A percentile compares a stretch with the other conserved stretches of the same genome.
phyloP scores from a whole-genome alignment of 441 rosid species.

The Adansonia rubrostipa region DNA sequence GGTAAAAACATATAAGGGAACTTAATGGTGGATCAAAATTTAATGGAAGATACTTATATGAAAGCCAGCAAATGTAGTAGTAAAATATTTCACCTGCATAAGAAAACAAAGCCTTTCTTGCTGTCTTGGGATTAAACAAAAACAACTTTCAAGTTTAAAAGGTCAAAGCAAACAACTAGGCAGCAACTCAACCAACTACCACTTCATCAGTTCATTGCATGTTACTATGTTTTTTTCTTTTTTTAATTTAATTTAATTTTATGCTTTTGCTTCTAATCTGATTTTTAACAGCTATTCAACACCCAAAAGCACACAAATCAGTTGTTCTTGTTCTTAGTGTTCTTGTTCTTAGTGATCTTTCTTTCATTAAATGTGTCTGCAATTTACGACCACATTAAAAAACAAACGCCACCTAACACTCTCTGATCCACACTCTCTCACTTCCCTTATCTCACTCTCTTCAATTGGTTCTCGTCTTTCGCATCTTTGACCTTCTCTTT shows the following conservation, averaged over 20 bases:
- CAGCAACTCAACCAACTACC: conserved; percentile 7
- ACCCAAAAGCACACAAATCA: conserved; percentile 13
- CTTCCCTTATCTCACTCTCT: conserved; percentile 7
- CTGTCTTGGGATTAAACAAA: conserved; percentile 20
- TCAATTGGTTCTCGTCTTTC: conserved; percentile 5
- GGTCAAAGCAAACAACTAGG: conserved; percentile 11
- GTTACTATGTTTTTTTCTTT: conserved; percentile 11
- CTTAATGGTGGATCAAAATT: conserved; percentile 10
- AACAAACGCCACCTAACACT: conserved; percentile 18
- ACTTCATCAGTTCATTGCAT: conserved; percentile 19
- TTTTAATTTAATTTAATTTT: background rate
- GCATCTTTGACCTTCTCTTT: conserved; percentile 1
- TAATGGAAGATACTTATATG: background rate
- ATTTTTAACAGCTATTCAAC: conserved; percentile 10
- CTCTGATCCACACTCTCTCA: conserved; percentile 6
- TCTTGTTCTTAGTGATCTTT: background rate
- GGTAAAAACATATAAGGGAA: background rate
- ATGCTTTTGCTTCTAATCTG: background rate
- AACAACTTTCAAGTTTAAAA: background rate
- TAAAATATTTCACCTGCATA: conserved; percentile 16
- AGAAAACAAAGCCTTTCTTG: background rate
- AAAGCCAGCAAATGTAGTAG: background rate
- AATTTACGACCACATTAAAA: conserved; percentile 13
- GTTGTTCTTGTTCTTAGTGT: conserved; percentile 1
- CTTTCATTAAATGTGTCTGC: conserved; percentile 17